Percentiles rank a stretch among this genome's conserved stretches.
These are phyloP conservation scores for Pelargonium nanum DNA, from an alignment of 345 rosid species.

Conservation along the genomic window DNA sequence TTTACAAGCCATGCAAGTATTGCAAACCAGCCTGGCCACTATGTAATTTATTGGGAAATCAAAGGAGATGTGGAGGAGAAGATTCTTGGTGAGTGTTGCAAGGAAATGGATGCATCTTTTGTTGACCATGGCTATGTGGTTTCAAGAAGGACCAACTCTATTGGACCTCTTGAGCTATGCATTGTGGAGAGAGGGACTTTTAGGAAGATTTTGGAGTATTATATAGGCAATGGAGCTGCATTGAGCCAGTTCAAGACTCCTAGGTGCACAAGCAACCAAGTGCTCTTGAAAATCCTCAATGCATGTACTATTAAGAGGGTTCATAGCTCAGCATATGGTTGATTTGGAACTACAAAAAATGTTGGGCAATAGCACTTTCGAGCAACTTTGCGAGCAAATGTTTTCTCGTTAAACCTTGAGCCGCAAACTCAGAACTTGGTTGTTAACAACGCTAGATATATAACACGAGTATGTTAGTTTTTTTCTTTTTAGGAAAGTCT, in stretches of 20 bases:
- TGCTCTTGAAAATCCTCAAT: conserved; percentile 53
- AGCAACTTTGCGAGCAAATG: background rate
- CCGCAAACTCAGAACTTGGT: too few relatives aligned
- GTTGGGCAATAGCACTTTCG: too few relatives aligned
- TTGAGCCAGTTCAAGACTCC: conserved; percentile 94
- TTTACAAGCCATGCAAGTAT: conserved; percentile 77
- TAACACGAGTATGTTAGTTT: too few relatives aligned
- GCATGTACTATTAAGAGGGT: conserved; percentile 44
- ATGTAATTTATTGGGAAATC: conserved; percentile 86
- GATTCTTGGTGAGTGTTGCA: conserved; percentile 58
- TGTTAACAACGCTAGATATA: too few relatives aligned
- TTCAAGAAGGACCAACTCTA: conserved; percentile 58
- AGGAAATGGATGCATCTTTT: conserved; percentile 66
- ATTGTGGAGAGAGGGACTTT: conserved; percentile 67
- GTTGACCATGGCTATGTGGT: conserved; percentile 77
- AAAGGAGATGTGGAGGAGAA: conserved; percentile 63
- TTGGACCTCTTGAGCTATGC: conserved; percentile 81
- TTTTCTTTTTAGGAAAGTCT: too few relatives aligned
- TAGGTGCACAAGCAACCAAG: conserved; percentile 65
- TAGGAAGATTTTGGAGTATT: conserved; percentile 60
- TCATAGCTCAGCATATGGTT: conserved; percentile 51
- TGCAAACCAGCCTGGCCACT: conserved; percentile 57
- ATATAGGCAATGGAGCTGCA: conserved; percentile 63
- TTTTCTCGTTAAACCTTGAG: too few relatives aligned
- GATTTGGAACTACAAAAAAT: background rate